Base-by-base conservation (phyloP, 306 rosid genomes). In the Cicer yamashitae region DNA sequence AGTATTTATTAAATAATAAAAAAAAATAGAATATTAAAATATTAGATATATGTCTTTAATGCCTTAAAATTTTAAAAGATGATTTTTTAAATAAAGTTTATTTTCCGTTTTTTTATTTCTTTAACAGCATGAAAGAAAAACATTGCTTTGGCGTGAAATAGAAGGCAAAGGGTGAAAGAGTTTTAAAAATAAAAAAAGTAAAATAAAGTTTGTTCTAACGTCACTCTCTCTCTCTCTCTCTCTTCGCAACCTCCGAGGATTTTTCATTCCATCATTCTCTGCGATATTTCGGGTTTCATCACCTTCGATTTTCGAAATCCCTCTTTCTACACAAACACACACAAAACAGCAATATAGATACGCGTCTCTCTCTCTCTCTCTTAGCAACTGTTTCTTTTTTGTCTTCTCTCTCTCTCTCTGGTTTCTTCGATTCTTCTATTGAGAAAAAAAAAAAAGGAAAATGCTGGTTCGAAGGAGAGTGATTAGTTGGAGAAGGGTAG, bases 401-500 rank as follows among this genome's bases (percentile, higher is more conserved):
- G 37, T 73, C 56, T 8, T 50, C 18, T 6, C 73, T 70, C 17
- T 37, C 17, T 10, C 8, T 68, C 11, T 34, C 4, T 44, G 1
- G 8, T 79, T 40, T 60, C 58, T 70, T 68, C 66, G 43, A 18
- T 73, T 38, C 14, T 47, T 64, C 61, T 13, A 4, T 51, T 12
- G 39, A 17, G 25, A 51, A 1, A 2, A 60, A 30, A 3, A 30
- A 30, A 30, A 3, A 13, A 37, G 9, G 10, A 60, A 64, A 81
- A 91, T 91, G 91, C 74, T 88, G 78, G 86, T 82, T 63, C 82
- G 75, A 80, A 75, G 91, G 74, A 88, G 91, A 74, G 82, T 87
- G 46, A 86, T 89, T 90, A 94, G 93, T 70, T 91, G 97, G 98
- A 85, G 93, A 64, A 87, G 93, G 75, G 97, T 89, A 53, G 89